phyloP scores from a whole-genome alignment of 2,329 filamentous ascomycete genomes.

The Colletotrichum sp. region DNA sequence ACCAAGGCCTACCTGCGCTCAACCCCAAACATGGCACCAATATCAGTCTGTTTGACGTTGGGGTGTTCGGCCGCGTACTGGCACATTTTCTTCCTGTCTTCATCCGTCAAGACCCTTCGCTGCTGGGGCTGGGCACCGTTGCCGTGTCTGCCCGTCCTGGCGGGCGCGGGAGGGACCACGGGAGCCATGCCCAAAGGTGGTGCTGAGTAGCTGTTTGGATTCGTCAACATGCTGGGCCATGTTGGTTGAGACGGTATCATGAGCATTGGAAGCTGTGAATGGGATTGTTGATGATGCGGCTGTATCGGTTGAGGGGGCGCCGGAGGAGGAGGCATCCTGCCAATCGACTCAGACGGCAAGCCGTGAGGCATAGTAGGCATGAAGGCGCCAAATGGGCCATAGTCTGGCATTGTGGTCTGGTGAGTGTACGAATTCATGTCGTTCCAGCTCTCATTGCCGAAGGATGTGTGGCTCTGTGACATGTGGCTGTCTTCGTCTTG shows the following conservation, averaged over 20 bases:
- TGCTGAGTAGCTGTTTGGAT: constrained; percentile 69
- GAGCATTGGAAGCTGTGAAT: constrained; percentile 68
- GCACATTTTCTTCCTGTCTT: constrained; percentile 92
- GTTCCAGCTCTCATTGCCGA: constrained; percentile 57
- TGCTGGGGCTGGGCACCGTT: constrained; percentile 64
- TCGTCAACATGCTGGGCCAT: constrained; percentile 86
- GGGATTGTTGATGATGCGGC: constrained; percentile 38
- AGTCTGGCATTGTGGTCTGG: constrained; percentile 74
- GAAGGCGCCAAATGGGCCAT: constrained; percentile 62
- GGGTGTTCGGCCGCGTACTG: constrained; percentile 91
- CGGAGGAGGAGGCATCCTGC: constrained; percentile 63
- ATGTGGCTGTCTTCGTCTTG: constrained; percentile 37
- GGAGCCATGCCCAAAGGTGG: constrained; percentile 65
- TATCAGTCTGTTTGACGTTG: constrained; percentile 91
- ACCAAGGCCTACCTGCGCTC: constrained; percentile 83
- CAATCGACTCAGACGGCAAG: constrained; percentile 55
- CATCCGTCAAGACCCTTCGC: constrained; percentile 87
- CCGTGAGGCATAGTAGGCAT: constrained; percentile 53
- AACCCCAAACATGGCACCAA: constrained; percentile 93
- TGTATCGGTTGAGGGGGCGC: constrained; percentile 50
- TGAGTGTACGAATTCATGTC: constrained; percentile 65
- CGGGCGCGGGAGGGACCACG: constrained; percentile 50
- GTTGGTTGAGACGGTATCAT: constrained; percentile 71
- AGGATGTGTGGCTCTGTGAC: constrained; percentile 42
- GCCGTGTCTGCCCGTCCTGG: constrained; percentile 56